Evolutionary conservation across 1,139 yeast genomes (phyloP), one percentile per base, ranked within the genome.

Genomic region (Insectozyma bohioensis): DNA sequence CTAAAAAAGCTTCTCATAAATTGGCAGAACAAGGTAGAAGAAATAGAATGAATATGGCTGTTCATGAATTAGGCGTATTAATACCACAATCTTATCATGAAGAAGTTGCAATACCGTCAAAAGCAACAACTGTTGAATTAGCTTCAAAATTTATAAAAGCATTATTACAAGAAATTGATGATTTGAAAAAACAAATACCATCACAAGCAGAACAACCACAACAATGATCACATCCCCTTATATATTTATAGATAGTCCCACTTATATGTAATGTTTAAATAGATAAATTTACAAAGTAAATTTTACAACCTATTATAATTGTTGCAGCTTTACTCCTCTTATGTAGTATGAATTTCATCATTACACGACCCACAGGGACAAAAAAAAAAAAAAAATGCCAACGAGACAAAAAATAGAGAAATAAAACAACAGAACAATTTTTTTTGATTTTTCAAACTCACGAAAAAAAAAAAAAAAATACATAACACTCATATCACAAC

Each of bases 11-110:
- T 4, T 80, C 85, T 16, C 98, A 92, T 58, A 90, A 92, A 53
- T 71, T 86, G 17, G 97, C 98, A 0, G 98, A 92, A 59, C 97
- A 92, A 58, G 97, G 96, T 8, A 71, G 98, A 39, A 75, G 98
- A 48, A 88, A 90, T 56, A 69, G 98, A 44, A 83, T 92, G 82
- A 92, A 92, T 57, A 62, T 68, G 37, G 97, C 97, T 0, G 79
- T 92, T 13, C 78, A 77, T 30, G 95, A 86, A 31, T 63, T 92
- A 37, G 82, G 83, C 3, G 51, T 67, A 8, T 61, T 87, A 42
- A 72, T 92, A 15, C 95, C 95, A 0, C 76, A 80, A 11, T 54
- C 59, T 13, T 63, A 80, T 48, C 83, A 77, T 43, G 75, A 72
- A 30, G 74, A 75, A 23, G 78, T 80, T 1, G 41, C 67, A 18